Evolutionary conservation across 306 rosid species (phyloP).

Genomic region (Echinosophora koreensis): DNA sequence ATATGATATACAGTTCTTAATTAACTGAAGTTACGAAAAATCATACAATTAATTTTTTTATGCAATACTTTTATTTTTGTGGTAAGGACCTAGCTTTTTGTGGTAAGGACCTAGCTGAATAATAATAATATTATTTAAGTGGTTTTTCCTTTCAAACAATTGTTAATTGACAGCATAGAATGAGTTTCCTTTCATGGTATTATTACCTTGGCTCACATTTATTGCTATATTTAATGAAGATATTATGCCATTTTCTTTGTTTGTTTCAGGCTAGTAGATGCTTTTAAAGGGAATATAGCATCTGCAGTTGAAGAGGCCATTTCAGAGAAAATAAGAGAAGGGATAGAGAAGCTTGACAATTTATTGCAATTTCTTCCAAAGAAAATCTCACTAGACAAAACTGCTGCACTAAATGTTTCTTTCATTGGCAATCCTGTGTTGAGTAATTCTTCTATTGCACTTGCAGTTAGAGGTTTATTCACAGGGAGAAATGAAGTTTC

Average conservation of each 20-base stretch:
- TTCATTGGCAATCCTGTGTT: conserved; percentile 69
- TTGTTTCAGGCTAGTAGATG: conserved; percentile 72
- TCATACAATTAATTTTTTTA: neutral
- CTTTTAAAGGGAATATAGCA: conserved; percentile 69
- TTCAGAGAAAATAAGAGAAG: conserved; percentile 68
- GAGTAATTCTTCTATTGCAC: conserved; percentile 66
- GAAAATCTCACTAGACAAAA: conserved; percentile 56
- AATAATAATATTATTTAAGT: conserved; percentile 21
- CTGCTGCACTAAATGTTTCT: conserved; percentile 72
- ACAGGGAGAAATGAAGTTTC: conserved; percentile 44
- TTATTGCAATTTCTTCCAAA: conserved; percentile 74
- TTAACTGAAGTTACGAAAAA: conserved; percentile 14
- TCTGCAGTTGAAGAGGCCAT: conserved; percentile 73
- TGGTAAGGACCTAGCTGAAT: neutral
- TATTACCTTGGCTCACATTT: neutral
- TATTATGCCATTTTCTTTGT: conserved; percentile 33
- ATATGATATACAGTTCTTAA: neutral
- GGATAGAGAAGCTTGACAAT: conserved; percentile 61
- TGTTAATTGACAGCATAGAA: conserved; percentile 20
- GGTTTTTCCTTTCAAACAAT: conserved; percentile 17
- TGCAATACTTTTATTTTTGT: neutral
- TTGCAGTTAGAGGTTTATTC: conserved; percentile 77
- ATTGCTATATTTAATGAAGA: conserved; percentile 24
- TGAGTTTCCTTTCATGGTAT: conserved; percentile 5
- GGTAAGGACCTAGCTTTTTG: neutral